A percentile compares a stretch with the other conserved stretches of the same genome.
Evolutionary conservation across 768 basidiomycete genomes (phyloP).

Genomic region (Mycena filopes): DNA sequence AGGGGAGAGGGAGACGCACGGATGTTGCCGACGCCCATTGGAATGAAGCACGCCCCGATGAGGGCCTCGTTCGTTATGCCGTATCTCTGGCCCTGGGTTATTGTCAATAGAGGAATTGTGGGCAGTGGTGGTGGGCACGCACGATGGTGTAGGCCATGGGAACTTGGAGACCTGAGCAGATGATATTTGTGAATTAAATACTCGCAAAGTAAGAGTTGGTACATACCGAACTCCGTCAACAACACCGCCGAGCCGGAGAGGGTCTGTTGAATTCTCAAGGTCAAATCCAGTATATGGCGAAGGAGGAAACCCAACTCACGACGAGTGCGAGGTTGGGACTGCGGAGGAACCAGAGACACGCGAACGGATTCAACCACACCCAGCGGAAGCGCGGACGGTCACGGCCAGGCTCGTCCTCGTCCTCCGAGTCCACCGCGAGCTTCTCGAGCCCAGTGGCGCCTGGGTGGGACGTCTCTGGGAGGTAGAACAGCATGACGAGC

Average conservation of each 20-base stretch:
- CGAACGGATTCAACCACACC: conserved; percentile 70
- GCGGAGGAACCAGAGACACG: conserved; percentile 59
- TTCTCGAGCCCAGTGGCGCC: conserved; percentile 66
- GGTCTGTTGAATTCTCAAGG: conserved; percentile 34
- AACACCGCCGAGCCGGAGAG: conserved; percentile 44
- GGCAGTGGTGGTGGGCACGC: conserved; percentile 33
- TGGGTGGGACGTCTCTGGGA: conserved; percentile 80
- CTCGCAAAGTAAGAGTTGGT: conserved; percentile 20
- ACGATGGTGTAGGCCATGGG: conserved; percentile 78
- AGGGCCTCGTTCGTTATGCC: conserved; percentile 64
- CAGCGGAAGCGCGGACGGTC: conserved; percentile 31
- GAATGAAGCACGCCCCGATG: conserved; percentile 70
- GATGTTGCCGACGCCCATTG: conserved; percentile 68
- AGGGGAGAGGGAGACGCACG: conserved; percentile 48
- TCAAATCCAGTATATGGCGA: background rate
- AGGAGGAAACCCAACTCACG: conserved; percentile 48
- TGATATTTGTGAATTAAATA: conserved; percentile 40
- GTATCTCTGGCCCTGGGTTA: conserved; percentile 63
- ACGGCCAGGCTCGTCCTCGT: background rate
- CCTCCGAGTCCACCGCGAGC: conserved; percentile 31
- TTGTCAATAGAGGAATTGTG: background rate
- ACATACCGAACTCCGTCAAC: conserved; percentile 55
- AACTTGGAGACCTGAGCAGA: conserved; percentile 58
- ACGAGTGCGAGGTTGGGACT: conserved; percentile 69
- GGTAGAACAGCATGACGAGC: conserved; percentile 51